A percentile compares a stretch with the other conserved stretches of the same genome.
Evolutionary conservation across 2,329 filamentous ascomycete species (phyloP).

Genomic region (Colletotrichum costaricense): DNA sequence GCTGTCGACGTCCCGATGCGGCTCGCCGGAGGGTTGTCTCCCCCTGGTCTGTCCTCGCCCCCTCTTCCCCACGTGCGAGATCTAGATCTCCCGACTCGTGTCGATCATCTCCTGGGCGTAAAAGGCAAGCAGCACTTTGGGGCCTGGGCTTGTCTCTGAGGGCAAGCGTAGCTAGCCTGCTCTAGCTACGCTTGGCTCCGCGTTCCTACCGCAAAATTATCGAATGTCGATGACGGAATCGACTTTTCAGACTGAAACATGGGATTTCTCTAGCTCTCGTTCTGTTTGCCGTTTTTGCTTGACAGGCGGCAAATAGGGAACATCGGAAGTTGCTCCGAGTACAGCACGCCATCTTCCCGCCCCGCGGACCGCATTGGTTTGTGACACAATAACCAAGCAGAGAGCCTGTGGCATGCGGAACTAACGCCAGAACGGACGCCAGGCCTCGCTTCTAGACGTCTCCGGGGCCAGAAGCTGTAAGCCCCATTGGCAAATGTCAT

Average conservation of each 20-base stretch:
- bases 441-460: slow-evolving; percentile 9
- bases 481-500: not conserved
- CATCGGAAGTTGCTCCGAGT: slow-evolving; percentile 9
- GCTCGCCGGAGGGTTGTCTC: slow-evolving; percentile 20
- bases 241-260: slow-evolving; percentile 35
- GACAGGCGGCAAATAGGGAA: not conserved
- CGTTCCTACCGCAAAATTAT: not conserved
- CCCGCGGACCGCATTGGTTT: not conserved
- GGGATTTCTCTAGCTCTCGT: slow-evolving; percentile 25
- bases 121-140: not conserved
- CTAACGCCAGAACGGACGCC: slow-evolving; percentile 14
- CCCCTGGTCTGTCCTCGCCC: not conserved
- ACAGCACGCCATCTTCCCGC: slow-evolving; percentile 19
- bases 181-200: not conserved
- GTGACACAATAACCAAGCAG: not conserved
- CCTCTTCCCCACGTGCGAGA: slow-evolving; percentile 25
- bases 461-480: slow-evolving; percentile 7
- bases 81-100: slow-evolving; percentile 28
- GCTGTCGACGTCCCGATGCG: slow-evolving; percentile 11
- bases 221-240: slow-evolving; percentile 32
- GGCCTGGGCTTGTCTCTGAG: not conserved
- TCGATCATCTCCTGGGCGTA: slow-evolving; percentile 16
- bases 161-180: not conserved
- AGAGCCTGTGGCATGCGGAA: slow-evolving; percentile 22
- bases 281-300: not conserved